These are phyloP conservation scores for Neofusicoccum sp. DNA, from an alignment of 2,329 filamentous ascomycete genomes.

Conservation along the genomic window DNA sequence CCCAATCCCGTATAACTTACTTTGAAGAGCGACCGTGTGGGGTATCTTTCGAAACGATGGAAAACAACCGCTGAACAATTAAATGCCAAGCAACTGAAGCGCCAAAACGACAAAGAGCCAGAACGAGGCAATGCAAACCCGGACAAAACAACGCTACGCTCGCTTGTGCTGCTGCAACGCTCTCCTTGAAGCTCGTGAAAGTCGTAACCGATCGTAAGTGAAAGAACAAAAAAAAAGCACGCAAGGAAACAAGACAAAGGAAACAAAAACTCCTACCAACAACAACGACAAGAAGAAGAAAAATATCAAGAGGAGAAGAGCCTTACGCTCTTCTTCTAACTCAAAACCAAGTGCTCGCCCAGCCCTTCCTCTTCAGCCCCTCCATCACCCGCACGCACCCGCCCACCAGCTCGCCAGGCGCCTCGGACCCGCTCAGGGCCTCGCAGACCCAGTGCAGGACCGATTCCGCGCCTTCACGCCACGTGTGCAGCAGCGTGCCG, in stretches of 20 bases:
- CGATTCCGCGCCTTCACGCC: not conserved
- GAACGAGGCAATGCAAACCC: not conserved
- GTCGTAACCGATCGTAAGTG: no score
- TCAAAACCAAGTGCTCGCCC: constrained; percentile 9
- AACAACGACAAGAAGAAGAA: not conserved
- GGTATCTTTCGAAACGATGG: constrained; percentile 1
- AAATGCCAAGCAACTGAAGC: not conserved
- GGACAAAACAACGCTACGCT: not conserved
- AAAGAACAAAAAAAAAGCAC: not conserved
- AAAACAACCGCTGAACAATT: not conserved
- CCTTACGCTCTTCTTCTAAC: not conserved
- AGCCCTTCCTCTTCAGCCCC: not conserved
- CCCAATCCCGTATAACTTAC: not conserved
- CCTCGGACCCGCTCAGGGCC: not conserved
- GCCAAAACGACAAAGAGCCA: not conserved
- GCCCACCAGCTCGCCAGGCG: constrained; percentile 7
- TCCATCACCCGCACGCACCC: constrained; percentile 3
- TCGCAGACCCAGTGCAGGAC: constrained; percentile 9
- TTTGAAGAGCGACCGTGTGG: constrained; percentile 6
- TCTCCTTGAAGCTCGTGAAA: not conserved
- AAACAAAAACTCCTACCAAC: constrained; percentile 3
- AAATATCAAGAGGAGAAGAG: not conserved
- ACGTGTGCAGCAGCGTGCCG: not conserved
- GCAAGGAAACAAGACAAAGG: not conserved
- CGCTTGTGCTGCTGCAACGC: not conserved